Percentiles rank a stretch among this genome's conserved stretches.
Conservation (phyloP, 441 rosid species). For the Flueggea neowawraea region DNA sequence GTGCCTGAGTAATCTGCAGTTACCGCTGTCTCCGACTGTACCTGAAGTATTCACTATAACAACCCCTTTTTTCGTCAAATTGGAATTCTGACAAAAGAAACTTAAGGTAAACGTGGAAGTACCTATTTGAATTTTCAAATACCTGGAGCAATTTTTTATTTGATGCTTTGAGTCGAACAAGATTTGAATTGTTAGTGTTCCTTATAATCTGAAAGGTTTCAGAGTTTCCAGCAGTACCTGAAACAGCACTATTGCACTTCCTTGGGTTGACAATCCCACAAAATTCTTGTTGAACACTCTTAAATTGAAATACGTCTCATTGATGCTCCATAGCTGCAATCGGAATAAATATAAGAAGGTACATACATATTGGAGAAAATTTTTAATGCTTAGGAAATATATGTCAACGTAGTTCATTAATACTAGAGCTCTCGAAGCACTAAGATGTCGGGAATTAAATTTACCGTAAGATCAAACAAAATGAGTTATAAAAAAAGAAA, state of each 20-base stretch:
- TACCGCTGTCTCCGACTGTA: constrained; percentile 19
- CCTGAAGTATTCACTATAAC: constrained; percentile 13
- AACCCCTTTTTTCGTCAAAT: neutral
- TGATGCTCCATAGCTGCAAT: constrained; percentile 37
- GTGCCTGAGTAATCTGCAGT: constrained; percentile 31
- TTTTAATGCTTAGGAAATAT: too few relatives aligned
- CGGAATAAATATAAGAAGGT: too few relatives aligned
- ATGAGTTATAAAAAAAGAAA: too few relatives aligned
- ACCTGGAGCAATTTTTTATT: constrained; percentile 37
- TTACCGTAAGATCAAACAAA: too few relatives aligned
- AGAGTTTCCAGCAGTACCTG: neutral
- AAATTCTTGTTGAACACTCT: constrained; percentile 31
- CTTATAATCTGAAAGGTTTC: constrained; percentile 31
- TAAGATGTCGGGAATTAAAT: too few relatives aligned
- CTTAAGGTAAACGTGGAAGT: too few relatives aligned
- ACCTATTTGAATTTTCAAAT: neutral
- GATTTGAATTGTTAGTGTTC: constrained; percentile 15
- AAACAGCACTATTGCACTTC: constrained; percentile 9
- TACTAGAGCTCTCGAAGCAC: too few relatives aligned
- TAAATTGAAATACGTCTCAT: constrained; percentile 28
- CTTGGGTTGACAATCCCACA: constrained; percentile 20
- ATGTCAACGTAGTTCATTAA: too few relatives aligned
- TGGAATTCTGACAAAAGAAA: neutral
- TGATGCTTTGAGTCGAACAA: constrained; percentile 26
- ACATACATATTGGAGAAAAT: too few relatives aligned